A percentile compares a stretch with the other conserved stretches of the same genome.
phyloP scores from a whole-genome alignment of 1,139 yeast species.

The Arxiozyma telluris region DNA sequence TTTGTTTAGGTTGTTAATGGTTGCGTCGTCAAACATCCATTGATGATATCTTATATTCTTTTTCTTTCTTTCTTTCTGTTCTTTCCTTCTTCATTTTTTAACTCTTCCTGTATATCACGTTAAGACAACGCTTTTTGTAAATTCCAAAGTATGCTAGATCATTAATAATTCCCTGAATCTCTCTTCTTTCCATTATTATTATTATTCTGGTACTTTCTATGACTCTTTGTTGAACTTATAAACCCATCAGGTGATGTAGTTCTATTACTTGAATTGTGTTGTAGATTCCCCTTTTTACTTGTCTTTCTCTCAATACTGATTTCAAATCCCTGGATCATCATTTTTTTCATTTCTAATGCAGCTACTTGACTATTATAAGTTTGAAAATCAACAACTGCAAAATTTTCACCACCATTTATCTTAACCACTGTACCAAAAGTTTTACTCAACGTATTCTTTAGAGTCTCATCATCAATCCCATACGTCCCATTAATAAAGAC shows the following conservation, averaged over 20 bases:
- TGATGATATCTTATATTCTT: no score
- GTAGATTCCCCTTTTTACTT: conserved; percentile 13
- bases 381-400: conserved; percentile 29
- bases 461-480: conserved; percentile 22
- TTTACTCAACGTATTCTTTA: conserved; percentile 18
- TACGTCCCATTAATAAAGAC: conserved; percentile 25
- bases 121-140: neutral
- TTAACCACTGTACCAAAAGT: conserved; percentile 28
- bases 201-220: conserved; percentile 4
- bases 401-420: conserved; percentile 25
- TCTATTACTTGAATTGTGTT: neutral
- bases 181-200: conserved; percentile 1
- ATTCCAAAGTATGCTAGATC: neutral
- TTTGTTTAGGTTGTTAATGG: neutral
- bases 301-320: conserved; percentile 24
- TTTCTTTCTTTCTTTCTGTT: neutral
- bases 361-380: conserved; percentile 25
- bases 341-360: conserved; percentile 23
- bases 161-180: neutral
- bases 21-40: neutral
- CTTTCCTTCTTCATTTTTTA: neutral
- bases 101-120: neutral
- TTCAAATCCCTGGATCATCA: conserved; percentile 19
- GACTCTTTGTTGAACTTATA: conserved; percentile 3
- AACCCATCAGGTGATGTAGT: conserved; percentile 3